Base-by-base conservation (phyloP, 805 yeast species). In the Vanderwaltozyma polyspora region DNA sequence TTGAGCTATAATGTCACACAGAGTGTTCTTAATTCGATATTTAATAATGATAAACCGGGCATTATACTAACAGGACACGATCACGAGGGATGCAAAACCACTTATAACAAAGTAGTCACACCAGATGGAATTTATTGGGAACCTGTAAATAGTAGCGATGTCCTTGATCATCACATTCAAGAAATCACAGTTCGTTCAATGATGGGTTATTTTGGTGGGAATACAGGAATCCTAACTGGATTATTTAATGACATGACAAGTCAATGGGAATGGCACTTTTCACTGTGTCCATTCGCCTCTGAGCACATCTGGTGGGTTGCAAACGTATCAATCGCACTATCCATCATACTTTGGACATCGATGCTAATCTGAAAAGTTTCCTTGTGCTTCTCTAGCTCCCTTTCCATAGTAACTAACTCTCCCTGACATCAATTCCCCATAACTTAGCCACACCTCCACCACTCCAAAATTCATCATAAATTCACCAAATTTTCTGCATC, bases 231-330 rank as follows among this genome's bases (percentile, higher is more conserved):
- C 10, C 59, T 91, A 43, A 78, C 86, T 1, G 96, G 94, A 2
- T 73, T 67, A 34, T 79, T 72, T 53, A 64, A 74, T 47, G 43
- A 59, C 11, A 41, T 38, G 1, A 41, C 56, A 0, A 47, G 57
- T 1, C 46, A 50, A 14, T 80, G 93, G 89, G 68, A 68, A 13
- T 87, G 82, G 63, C 60, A 68, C 19, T 89, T 74, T 60, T 57
- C 70, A 5, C 63, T 79, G 39, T 91, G 98, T 60, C 78, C 86
- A 12, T 89, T 89, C 55, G 69, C 72, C 2, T 72, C 84, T 10
- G 96, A 87, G 59, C 96, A 87, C 53, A 74, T 81, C 34, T 91
- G 98, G 98, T 91, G 98, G 98, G 82, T 71, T 6, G 69, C 94
- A 2, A 77, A 82, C 48, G 68, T 77, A 1, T 46, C 70, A 6